A percentile compares a stretch with the other conserved stretches of the same genome.
Evolutionary conservation across 1,284 basidiomycete species (phyloP).

Genomic region (Trichosporon sp.): DNA sequence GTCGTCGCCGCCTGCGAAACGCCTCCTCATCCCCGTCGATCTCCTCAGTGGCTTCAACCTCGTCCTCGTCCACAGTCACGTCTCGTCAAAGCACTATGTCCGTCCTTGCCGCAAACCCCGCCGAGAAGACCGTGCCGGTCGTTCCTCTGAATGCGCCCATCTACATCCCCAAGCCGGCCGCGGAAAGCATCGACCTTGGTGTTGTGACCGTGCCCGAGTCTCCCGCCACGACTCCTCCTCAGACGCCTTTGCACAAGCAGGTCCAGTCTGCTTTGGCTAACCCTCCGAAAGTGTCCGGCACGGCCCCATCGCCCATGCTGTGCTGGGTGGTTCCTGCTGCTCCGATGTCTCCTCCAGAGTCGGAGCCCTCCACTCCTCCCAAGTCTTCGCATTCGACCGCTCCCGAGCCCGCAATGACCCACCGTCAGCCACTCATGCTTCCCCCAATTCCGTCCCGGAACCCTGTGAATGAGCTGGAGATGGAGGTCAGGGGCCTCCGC

Average conservation of each 20-base stretch:
- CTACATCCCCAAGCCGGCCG: background rate
- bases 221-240: background rate
- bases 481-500: background rate
- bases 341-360: background rate
- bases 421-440: background rate
- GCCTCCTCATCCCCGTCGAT: background rate
- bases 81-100: background rate
- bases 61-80: background rate
- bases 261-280: background rate
- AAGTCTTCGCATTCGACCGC: background rate
- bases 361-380: background rate
- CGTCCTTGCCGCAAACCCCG: background rate
- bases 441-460: background rate
- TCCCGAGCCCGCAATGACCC: background rate
- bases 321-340: constrained; percentile 1
- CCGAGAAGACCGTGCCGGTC: background rate
- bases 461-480: background rate
- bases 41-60: background rate
- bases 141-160: background rate
- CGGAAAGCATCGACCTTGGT: background rate
- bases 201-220: background rate
- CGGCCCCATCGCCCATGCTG: background rate
- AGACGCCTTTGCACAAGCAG: background rate
- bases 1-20: background rate
- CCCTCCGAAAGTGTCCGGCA: background rate